These are phyloP conservation scores for Leccinum subtestaceum DNA, from an alignment of 768 basidiomycete species.

Conservation along the genomic window DNA sequence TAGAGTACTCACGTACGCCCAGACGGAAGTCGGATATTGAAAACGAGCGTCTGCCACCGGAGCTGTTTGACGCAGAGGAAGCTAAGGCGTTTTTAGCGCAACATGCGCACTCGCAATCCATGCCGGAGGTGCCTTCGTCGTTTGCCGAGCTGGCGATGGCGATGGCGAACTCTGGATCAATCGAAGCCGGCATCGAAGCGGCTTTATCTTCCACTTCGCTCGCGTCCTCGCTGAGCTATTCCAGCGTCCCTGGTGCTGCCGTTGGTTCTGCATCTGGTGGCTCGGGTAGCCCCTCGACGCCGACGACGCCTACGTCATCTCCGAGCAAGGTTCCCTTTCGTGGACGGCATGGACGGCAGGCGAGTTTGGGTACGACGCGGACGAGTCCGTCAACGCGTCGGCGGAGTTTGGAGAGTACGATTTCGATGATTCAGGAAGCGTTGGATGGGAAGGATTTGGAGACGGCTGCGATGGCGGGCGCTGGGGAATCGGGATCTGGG, in stretches of 20 bases:
- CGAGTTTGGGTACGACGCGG: slow-evolving; percentile 84
- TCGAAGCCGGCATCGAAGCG: slow-evolving; percentile 41
- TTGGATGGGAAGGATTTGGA: slow-evolving; percentile 69
- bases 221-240: slow-evolving; percentile 23
- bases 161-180: slow-evolving; percentile 37
- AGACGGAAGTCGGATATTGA: slow-evolving; percentile 98
- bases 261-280: not conserved
- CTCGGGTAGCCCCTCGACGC: slow-evolving; percentile 17
- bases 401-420: slow-evolving; percentile 92
- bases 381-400: slow-evolving; percentile 91
- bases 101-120: slow-evolving; percentile 32
- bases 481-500: not conserved
- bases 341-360: slow-evolving; percentile 49
- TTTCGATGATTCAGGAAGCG: slow-evolving; percentile 91
- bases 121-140: slow-evolving; percentile 52
- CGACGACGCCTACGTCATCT: slow-evolving; percentile 43
- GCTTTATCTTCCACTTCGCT: slow-evolving; percentile 22
- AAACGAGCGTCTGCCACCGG: slow-evolving; percentile 97
- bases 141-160: slow-evolving; percentile 41
- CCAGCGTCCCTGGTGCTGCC: slow-evolving; percentile 4
- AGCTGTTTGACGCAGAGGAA: slow-evolving; percentile 80
- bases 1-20: not conserved
- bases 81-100: slow-evolving; percentile 57
- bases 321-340: slow-evolving; percentile 53
- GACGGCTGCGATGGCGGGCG: not conserved